These are phyloP conservation scores for Cladorrhinum samala DNA, from an alignment of 495 filamentous ascomycete species.

Conservation along the genomic window DNA sequence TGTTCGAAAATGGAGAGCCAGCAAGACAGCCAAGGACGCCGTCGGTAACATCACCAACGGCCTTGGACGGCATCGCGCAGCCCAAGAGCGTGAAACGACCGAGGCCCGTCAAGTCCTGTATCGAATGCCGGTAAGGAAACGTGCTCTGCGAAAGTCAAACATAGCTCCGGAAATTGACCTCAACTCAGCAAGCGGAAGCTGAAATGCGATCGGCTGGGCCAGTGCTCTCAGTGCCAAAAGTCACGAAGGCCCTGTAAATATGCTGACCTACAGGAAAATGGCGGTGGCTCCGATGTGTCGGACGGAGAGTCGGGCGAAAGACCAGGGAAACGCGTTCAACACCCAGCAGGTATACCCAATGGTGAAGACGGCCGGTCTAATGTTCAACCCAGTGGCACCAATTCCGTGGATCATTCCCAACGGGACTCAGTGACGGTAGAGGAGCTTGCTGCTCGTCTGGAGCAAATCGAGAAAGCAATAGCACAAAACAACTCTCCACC, in stretches of 20 bases:
- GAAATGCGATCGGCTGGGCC: conserved; percentile 51
- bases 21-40: conserved; percentile 1
- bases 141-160: not conserved
- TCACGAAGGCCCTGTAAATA: conserved; percentile 33
- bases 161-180: not conserved
- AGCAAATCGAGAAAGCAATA: conserved; percentile 28
- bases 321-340: conserved; percentile 22
- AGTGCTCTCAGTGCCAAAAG: conserved; percentile 55
- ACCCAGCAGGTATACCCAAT: not conserved
- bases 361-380: not conserved
- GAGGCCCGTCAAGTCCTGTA: conserved; percentile 38
- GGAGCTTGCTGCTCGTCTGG: conserved; percentile 27
- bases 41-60: conserved; percentile 2
- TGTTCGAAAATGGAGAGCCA: not conserved
- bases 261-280: conserved; percentile 22
- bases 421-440: conserved; percentile 21
- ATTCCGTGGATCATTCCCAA: conserved; percentile 5
- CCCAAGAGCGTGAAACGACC: conserved; percentile 34
- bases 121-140: conserved; percentile 38
- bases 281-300: conserved; percentile 29
- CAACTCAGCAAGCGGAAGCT: conserved; percentile 44
- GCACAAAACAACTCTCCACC: conserved; percentile 15
- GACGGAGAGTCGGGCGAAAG: conserved; percentile 29
- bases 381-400: not conserved
- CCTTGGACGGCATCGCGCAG: conserved; percentile 1